Evolutionary conservation across 805 yeast species (phyloP).

Genomic region (Kuraishia floccosa): DNA sequence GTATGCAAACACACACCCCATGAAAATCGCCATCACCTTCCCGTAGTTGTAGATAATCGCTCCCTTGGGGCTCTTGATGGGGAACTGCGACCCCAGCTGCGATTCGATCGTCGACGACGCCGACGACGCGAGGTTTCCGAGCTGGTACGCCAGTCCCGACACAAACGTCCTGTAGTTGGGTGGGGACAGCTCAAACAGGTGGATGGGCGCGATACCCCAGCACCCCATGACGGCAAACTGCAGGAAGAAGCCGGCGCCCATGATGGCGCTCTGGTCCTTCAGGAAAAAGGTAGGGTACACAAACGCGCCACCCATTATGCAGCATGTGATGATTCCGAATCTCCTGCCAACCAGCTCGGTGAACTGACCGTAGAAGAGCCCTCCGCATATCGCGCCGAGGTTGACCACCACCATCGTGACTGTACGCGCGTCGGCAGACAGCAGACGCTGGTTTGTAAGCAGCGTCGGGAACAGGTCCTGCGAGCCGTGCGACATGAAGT

Average conservation of each 20-base stretch:
- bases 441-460: constrained; percentile 32
- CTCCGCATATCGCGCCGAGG: constrained; percentile 47
- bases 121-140: constrained; percentile 57
- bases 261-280: constrained; percentile 26
- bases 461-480: constrained; percentile 53
- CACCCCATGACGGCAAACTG: constrained; percentile 60
- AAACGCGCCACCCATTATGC: constrained; percentile 45
- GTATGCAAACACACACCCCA: constrained; percentile 52
- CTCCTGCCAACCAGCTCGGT: constrained; percentile 47
- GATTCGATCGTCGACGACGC: constrained; percentile 67
- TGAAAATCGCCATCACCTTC: constrained; percentile 57
- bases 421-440: constrained; percentile 30
- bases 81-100: constrained; percentile 45
- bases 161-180: constrained; percentile 53
- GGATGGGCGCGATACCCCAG: constrained; percentile 59
- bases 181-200: constrained; percentile 49
- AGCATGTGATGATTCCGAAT: constrained; percentile 36
- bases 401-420: constrained; percentile 48
- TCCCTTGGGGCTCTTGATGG: constrained; percentile 25
- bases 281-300: constrained; percentile 46
- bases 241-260: constrained; percentile 49
- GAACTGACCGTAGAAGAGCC: constrained; percentile 41
- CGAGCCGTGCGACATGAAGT: constrained; percentile 51
- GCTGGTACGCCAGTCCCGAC: constrained; percentile 53
- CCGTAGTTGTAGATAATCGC: constrained; percentile 38